Base-by-base conservation (phyloP, 495 filamentous ascomycete genomes). In the Neurospora sp. region DNA sequence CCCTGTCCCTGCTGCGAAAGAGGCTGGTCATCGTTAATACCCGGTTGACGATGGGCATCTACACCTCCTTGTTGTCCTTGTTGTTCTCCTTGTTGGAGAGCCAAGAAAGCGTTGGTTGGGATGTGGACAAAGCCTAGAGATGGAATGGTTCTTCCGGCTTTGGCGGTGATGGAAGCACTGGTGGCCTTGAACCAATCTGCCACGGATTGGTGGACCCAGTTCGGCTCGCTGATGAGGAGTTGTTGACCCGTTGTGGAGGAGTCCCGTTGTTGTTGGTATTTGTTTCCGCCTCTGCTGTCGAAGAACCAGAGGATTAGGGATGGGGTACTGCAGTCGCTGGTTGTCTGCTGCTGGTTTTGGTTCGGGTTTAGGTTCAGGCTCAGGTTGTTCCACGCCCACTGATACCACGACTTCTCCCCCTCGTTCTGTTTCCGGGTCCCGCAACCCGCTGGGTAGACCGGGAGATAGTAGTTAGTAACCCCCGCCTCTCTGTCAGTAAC, bases 101-200 rank as follows among this genome's bases (percentile, higher is more conserved):
- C 84, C 0, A 82, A 82, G 72, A 88, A 88, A 0, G 90, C 89
- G 70, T 86, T 84, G 3, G 84, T 83, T 3, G 91, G 92, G 72
- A 93, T 93, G 76, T 93, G 92, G 12, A 91, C 90, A 78, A 94
- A 94, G 0, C 87, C 90, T 2, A 94, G 75, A 16, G 88, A 89
- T 0, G 92, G 92, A 27, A 93, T 84, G 1, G 72, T 74, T 14
- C 70, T 74, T 8, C 41, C 73, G 81, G 74, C 5, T 70, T 72
- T 4, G 76, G 76, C 12, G 11, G 44, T 38, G 2, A 93, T 78
- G 16, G 80, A 74, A 39, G 78, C 74, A 70, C 85, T 85, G 12
- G 86, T 87, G 6, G 81, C 16, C 0, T 70, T 77, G 79, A 92
- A 93, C 92, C 92, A 94, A 16, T 75, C 69, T 0, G 89, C 87